phyloP scores from a whole-genome alignment of 1,284 basidiomycete genomes.

The Naganishia albida region DNA sequence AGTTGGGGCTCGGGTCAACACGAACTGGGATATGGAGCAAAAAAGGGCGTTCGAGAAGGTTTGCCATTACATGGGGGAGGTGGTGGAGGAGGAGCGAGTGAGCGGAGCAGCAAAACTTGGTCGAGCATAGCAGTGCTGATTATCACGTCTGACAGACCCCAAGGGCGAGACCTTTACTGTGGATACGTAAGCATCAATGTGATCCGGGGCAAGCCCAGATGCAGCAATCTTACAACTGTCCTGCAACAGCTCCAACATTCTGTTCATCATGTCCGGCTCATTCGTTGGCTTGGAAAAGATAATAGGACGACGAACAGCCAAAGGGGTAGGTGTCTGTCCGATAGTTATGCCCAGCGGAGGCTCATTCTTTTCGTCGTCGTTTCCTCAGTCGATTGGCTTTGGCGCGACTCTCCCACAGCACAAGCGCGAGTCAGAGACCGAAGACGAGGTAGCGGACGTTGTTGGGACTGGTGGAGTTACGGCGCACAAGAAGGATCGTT shows the following conservation, averaged over 20 bases:
- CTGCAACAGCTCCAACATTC: slow-evolving; percentile 84
- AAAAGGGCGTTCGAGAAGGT: slow-evolving; percentile 31
- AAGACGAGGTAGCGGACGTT: slow-evolving; percentile 16
- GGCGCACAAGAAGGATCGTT: slow-evolving; percentile 29
- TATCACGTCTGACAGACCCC: slow-evolving; percentile 34
- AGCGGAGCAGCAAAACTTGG: neutral
- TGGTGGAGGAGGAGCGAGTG: slow-evolving; percentile 38
- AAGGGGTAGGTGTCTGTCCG: slow-evolving; percentile 65
- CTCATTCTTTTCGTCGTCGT: neutral
- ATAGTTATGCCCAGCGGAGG: neutral
- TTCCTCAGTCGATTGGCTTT: slow-evolving; percentile 81
- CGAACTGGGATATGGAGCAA: slow-evolving; percentile 7
- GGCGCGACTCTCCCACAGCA: slow-evolving; percentile 63
- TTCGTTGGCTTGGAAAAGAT: slow-evolving; percentile 88
- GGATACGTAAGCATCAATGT: slow-evolving; percentile 52
- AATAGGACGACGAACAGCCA: slow-evolving; percentile 73
- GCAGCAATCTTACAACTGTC: no score
- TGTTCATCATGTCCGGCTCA: slow-evolving; percentile 89
- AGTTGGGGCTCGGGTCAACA: slow-evolving; percentile 7
- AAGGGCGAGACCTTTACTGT: slow-evolving; percentile 53
- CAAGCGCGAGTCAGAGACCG: slow-evolving; percentile 19
- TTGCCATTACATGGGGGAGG: slow-evolving; percentile 30
- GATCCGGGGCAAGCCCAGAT: no score
- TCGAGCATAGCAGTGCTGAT: neutral
- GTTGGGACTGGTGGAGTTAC: slow-evolving; percentile 9